Evolutionary conservation across 2,329 filamentous ascomycete species (phyloP), one percentile per base, ranked within the genome.

Genomic region (Nothophoma quercina): DNA sequence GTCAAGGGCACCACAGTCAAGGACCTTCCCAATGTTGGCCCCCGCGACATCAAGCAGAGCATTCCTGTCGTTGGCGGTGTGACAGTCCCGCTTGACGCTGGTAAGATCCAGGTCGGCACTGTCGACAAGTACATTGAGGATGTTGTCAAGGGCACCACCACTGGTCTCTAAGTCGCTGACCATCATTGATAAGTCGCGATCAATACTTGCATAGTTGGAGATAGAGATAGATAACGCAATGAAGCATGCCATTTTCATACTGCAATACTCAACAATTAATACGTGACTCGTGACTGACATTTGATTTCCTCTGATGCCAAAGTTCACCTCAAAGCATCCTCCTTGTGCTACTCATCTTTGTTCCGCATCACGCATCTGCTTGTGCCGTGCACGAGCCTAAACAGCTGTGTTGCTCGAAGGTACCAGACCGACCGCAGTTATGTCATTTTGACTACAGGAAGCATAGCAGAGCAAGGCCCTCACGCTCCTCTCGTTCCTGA

Each of bases 91-190:
- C 34, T 49, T 5, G 51, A 49, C 18, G 44, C 34, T 16, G 35
- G 39, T 4, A 41, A 55, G 34, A 33, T 50, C 8, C 39, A 49
- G 18, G 40, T 55, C 8, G 45, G 50, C 19, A 53, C 43, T n/a
- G 32, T 44, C 3, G 44, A 48, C 18, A 19, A 29, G 28, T 47
- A 53, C n/a, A 26, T 34, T 13, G 33, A 12, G 10, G 30, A 35
- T 15, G 43, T 47, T 23, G 36, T 47, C 10, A 21, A 44, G 33
- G 50, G 44, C 13, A 43, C 22, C 21, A 47, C 32, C 12, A 34
- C 19, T 21, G 49, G 49, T 15, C 21, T 23, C 19, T 47, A 47
- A 16, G 15, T 7, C 13, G 23, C 22, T 38, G 25, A 16, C 6
- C 18, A 23, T 34, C n/a, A n/a, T n/a, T n/a, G n/a, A n/a, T n/a